Evolutionary conservation across 768 basidiomycete species (phyloP).

Genomic region (Pleurotus ostreatus): DNA sequence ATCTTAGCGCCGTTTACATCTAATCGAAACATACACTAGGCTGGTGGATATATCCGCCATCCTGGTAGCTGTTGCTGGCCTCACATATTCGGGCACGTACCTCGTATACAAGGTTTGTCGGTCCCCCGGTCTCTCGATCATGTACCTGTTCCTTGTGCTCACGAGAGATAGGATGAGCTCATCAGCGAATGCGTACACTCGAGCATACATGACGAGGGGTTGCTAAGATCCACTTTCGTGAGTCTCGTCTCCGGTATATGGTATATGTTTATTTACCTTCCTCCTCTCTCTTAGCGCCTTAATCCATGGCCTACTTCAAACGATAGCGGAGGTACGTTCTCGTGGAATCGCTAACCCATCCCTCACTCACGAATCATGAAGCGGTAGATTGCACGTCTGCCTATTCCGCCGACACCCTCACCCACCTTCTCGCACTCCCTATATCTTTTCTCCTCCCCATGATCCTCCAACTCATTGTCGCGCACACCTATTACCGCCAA

Average conservation of each 20-base stretch:
- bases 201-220: background rate
- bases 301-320: background rate
- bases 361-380: background rate
- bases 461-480: conserved; percentile 8
- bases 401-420: background rate
- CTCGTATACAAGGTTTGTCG: background rate
- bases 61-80: background rate
- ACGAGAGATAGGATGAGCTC: conserved; percentile 7
- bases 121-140: background rate
- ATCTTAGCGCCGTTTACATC: conserved; percentile 1
- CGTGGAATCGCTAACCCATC: background rate
- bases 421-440: conserved; percentile 7
- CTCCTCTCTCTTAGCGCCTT: background rate
- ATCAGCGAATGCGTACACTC: conserved; percentile 7
- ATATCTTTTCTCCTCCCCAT: conserved; percentile 9
- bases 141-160: background rate
- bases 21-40: background rate
- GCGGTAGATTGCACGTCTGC: conserved; percentile 7
- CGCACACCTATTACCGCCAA: conserved; percentile 10
- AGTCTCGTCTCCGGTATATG: background rate
- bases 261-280: background rate
- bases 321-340: background rate
- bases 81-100: conserved; percentile 6
- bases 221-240: conserved; percentile 10
- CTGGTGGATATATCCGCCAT: conserved; percentile 2